Conservation (phyloP, 2,329 filamentous ascomycete species). For the Albophoma yamanashiensis region DNA sequence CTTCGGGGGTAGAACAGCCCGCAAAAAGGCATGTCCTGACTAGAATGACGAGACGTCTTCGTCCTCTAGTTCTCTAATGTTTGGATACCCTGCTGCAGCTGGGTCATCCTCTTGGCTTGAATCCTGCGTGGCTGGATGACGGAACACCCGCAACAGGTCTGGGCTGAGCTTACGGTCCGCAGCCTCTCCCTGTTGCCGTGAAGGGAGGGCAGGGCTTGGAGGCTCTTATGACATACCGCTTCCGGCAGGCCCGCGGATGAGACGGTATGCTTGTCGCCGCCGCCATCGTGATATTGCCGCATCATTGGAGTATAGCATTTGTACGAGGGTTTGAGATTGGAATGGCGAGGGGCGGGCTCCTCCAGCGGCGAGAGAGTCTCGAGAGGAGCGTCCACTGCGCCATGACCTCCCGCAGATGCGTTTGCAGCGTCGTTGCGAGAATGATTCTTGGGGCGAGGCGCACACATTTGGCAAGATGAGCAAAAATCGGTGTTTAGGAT, state of each 20-base stretch:
- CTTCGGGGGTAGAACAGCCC: not conserved
- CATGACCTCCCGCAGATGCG: not conserved
- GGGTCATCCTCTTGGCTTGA: not conserved
- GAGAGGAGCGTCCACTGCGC: not conserved
- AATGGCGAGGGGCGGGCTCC: not conserved
- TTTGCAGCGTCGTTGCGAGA: not conserved
- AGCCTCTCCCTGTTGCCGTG: not conserved
- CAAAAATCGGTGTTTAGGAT: not conserved
- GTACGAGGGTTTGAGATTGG: not conserved
- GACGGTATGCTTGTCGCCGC: not conserved
- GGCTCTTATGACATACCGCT: not conserved
- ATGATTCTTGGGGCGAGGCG: not conserved
- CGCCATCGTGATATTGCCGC: not conserved
- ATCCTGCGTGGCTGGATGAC: not conserved
- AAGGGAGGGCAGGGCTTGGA: not conserved
- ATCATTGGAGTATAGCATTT: not conserved
- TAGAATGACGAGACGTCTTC: not conserved
- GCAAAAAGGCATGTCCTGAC: not conserved
- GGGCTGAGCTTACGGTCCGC: not conserved
- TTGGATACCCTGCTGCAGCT: not conserved
- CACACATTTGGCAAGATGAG: not conserved
- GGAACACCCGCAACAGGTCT: not conserved
- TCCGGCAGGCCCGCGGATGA: not conserved
- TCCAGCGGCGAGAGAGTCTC: not conserved
- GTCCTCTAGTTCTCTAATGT: not conserved